These are phyloP conservation scores for Aspergillus ibericus DNA, from an alignment of 2,329 filamentous ascomycete species.

Conservation along the genomic window DNA sequence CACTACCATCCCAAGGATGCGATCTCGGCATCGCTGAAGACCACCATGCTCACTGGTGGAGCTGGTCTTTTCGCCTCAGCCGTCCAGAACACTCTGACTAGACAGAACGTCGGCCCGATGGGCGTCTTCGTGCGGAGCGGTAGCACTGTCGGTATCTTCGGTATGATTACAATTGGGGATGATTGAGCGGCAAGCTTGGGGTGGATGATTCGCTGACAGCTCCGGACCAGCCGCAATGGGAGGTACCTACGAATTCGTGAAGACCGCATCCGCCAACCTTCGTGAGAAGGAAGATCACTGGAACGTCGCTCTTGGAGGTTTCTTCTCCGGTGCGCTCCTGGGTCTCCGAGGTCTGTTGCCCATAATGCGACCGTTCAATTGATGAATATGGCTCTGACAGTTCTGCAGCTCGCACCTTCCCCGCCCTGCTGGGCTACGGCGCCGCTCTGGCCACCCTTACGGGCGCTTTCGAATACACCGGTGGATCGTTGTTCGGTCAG, in stretches of 20 bases:
- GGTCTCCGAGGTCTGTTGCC: constrained; percentile 66
- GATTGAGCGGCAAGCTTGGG: not conserved
- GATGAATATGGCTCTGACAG: constrained; percentile 16
- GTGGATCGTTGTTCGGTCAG: constrained; percentile 60
- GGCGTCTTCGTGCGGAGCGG: constrained; percentile 79
- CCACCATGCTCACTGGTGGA: constrained; percentile 63
- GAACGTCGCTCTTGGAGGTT: constrained; percentile 74
- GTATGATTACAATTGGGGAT: constrained; percentile 46
- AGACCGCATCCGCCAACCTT: constrained; percentile 76
- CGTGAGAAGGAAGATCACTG: constrained; percentile 78
- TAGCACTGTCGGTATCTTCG: constrained; percentile 67
- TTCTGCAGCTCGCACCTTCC: constrained; percentile 61
- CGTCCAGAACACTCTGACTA: constrained; percentile 82
- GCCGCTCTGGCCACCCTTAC: constrained; percentile 58
- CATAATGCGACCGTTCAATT: not conserved
- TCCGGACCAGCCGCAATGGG: constrained; percentile 64
- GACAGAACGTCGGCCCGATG: constrained; percentile 76
- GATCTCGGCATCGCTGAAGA: constrained; percentile 64
- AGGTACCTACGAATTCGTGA: constrained; percentile 75
- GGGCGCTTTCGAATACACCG: constrained; percentile 67
- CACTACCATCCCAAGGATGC: constrained; percentile 74
- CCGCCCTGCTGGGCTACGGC: constrained; percentile 69
- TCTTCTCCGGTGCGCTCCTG: constrained; percentile 70
- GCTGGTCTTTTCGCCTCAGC: constrained; percentile 72
- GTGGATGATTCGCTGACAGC: constrained; percentile 10